phyloP scores from a whole-genome alignment of 257 asterid species.

The Solanum chilense region DNA sequence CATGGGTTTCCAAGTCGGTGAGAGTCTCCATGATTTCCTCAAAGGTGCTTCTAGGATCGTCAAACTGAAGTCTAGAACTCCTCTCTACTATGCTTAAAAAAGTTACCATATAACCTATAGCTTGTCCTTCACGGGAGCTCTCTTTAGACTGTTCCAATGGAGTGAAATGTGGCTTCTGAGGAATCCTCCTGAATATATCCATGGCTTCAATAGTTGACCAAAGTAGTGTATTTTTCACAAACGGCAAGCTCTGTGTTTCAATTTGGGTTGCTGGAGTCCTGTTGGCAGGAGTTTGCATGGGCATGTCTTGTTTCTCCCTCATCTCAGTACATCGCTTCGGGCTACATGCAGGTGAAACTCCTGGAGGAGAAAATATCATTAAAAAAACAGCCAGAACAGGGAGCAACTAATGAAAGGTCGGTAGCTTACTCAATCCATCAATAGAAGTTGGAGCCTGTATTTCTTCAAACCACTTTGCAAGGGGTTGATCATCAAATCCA shows the following conservation, averaged over 20 bases:
- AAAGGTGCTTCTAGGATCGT: constrained; percentile 26
- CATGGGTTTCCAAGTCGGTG: constrained; percentile 49
- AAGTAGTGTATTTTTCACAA: constrained; percentile 37
- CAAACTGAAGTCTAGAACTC: constrained; percentile 27
- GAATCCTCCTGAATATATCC: constrained; percentile 56
- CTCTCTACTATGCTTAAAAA: constrained; percentile 48
- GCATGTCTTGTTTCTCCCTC: constrained; percentile 5
- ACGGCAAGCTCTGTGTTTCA: constrained; percentile 43
- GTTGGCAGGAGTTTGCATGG: not conserved
- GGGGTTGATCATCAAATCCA: constrained; percentile 48
- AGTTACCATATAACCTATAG: constrained; percentile 68
- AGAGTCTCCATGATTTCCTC: constrained; percentile 50
- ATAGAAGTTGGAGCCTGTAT: constrained; percentile 23
- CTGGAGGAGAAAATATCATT: constrained; percentile 16
- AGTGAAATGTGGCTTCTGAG: constrained; percentile 79
- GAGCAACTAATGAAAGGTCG: not conserved
- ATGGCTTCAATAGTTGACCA: constrained; percentile 64
- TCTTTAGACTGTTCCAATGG: constrained; percentile 43
- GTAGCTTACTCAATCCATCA: constrained; percentile 36
- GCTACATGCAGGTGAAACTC: constrained; percentile 12
- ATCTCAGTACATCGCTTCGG: constrained; percentile 14
- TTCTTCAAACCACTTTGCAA: constrained; percentile 52
- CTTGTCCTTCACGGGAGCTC: constrained; percentile 67
- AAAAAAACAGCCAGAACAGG: not conserved
- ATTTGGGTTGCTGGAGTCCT: not conserved